These are phyloP conservation scores for Euphrasia arctica DNA, from an alignment of 305 asterid genomes.

Conservation along the genomic window DNA sequence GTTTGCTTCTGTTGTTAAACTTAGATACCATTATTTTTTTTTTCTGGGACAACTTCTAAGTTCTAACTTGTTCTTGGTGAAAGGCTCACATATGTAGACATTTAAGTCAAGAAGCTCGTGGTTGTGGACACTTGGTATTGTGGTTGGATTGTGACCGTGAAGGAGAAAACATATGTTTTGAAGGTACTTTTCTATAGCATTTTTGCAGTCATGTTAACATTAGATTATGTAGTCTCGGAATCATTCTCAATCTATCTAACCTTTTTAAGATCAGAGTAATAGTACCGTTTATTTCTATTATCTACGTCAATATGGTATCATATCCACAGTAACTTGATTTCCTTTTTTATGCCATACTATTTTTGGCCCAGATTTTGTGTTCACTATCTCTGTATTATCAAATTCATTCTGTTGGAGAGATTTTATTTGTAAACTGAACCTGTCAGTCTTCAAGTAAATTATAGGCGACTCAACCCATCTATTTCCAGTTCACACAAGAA, in stretches of 20 bases:
- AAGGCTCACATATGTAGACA: conserved; percentile 95
- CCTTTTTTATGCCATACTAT: not conserved
- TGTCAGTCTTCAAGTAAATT: not conserved
- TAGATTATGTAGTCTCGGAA: not conserved
- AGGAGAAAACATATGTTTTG: conserved; percentile 97
- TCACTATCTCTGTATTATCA: not conserved
- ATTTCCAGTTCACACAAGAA: not conserved
- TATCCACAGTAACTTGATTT: not conserved
- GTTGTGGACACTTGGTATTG: conserved; percentile 71
- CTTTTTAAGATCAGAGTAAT: not conserved
- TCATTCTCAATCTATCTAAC: not conserved
- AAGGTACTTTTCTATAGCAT: conserved; percentile 48
- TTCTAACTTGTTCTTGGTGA: conserved; percentile 40
- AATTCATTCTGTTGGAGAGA: not conserved
- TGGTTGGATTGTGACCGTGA: conserved; percentile 98
- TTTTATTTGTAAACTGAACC: not conserved
- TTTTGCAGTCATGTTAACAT: not conserved
- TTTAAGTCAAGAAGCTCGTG: conserved; percentile 88
- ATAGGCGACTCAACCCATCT: not conserved
- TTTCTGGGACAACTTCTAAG: conserved; percentile 30
- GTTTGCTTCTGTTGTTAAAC: not conserved
- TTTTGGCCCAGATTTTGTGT: not conserved
- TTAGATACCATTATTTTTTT: conserved; percentile 13
- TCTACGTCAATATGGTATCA: not conserved
- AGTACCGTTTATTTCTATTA: not conserved